Base-by-base conservation (phyloP, 345 rosid species). In the Salix caprea region DNA sequence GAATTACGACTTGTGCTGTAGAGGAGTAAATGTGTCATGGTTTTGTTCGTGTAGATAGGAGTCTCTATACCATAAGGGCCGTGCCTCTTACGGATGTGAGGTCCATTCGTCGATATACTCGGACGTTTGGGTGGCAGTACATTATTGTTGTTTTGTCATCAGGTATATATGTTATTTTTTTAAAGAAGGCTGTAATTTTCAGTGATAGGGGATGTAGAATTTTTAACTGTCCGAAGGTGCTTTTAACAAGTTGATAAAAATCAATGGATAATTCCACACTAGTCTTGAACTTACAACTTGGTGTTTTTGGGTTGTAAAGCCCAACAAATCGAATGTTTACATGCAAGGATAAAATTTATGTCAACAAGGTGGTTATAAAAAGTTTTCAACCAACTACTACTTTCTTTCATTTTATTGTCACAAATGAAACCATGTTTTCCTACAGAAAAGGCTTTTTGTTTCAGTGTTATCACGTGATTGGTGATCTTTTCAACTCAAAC, bases 51-150 rank as follows among this genome's bases (percentile, higher is more conserved):
- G 81, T 82, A 96, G 99, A 94, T 78, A 90, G 84, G 88, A 92
- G 81, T 82, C 92, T 96, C 34, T 94, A 96, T 82, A 92, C 99
- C 21, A 92, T 96, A 80, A 89, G 86, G 62, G 92, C 90, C 23
- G 86, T 91, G 79, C 91, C 97, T 10, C 89, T 94, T 81, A 70
- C 89, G 1, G 98, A 96, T 5, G 92, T 96, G 72, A 85, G 94
- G 81, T 92, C 97, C 32, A 92, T 96, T 74, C 87, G 91, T 37
- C 84, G 97, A 67, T 97, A 94, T 73, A 89, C 94, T 74, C 99
- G 98, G 10, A 82, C 98, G 71, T 72, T 96, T n/a, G 99, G 97
- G 67, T 96, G 99, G 97, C 99, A 94, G 83, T 94, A 90, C 85
- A 86, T 94, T 23, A 96, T 96, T 61, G 85, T 92, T 70, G 97